Percentiles rank a stretch among this genome's conserved stretches.
These are phyloP conservation scores for Erysimum cheiri DNA, from an alignment of 441 rosid species.

Conservation along the genomic window DNA sequence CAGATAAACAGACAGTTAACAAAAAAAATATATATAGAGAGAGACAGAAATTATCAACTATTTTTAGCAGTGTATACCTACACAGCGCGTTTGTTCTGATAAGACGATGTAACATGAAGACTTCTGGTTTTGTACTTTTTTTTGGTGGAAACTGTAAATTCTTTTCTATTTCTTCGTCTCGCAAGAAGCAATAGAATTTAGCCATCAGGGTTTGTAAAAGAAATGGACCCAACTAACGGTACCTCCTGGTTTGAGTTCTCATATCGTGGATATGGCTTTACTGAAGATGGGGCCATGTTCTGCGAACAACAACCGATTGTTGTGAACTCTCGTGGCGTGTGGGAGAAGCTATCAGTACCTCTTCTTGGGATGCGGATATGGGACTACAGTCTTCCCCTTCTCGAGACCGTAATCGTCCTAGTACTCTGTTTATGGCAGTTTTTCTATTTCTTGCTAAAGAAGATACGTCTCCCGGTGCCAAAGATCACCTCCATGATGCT, in stretches of 20 bases:
- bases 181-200: conserved; percentile 10
- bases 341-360: conserved; percentile 10
- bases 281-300: conserved; percentile 13
- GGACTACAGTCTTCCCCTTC: conserved; percentile 41
- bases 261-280: conserved; percentile 35
- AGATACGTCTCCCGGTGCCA: conserved; percentile 40
- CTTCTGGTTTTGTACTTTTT: background rate
- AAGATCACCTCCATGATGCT: conserved; percentile 48
- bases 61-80: conserved; percentile 19
- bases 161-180: conserved; percentile 6
- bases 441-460: conserved; percentile 39
- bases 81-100: background rate
- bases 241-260: background rate
- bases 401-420: conserved; percentile 27
- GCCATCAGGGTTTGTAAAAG: background rate
- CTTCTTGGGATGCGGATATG: background rate
- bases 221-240: background rate
- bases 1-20: background rate
- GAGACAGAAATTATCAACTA: background rate
- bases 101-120: background rate
- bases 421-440: conserved; percentile 42
- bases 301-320: conserved; percentile 14
- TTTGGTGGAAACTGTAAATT: conserved; percentile 2
- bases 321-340: conserved; percentile 33
- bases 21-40: background rate